Evolutionary conservation across 495 filamentous ascomycete genomes (phyloP), one percentile per base, ranked within the genome.

Genomic region (Aspergillus incahuasiensis): DNA sequence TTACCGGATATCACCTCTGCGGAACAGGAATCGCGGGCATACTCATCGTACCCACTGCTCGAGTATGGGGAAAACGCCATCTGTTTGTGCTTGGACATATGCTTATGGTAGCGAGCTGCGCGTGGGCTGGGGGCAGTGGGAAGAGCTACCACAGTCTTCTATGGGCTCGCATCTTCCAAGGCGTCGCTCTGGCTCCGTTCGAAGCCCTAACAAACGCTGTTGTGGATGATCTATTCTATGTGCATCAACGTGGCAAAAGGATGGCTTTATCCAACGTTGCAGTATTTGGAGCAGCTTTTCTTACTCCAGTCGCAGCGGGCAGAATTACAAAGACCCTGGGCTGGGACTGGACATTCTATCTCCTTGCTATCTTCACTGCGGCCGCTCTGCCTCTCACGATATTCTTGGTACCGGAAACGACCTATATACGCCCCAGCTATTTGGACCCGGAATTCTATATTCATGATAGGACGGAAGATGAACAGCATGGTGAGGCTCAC

Each of bases 251-350:
- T 30, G 92, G 91, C 21, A 89, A 85, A 64, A 82, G 91, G 44
- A 97, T 97, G 91, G 92, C 92, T 9, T 74, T 95, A 28, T 86
- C 86, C 11, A 97, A 96, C 67, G 81, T 97, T 47, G 84, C 91
- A 3, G 78, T 96, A 9, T 97, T 95, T 66, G 92, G 92, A 0
- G 90, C 91, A 6, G 90, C 92, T 4, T 96, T 97, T 63, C 86
- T 96, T 65, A 96, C 92, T 0, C 92, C 91, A 0, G 89, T 95
- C 24, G 69, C 92, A 9, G 90, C 91, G 1, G 92, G 92, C 30
- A 91, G 88, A 65, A 91, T 96, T 56, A 92, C 91, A 19, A 71
- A 79, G 42, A 75, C 77, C 0, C 78, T 97, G 13, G 80, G 82
- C 22, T 97, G 90, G 90, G 67, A 78, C 62, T 89, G 86, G 86